phyloP scores from a whole-genome alignment of 768 basidiomycete species.

The Amanita thiersii region DNA sequence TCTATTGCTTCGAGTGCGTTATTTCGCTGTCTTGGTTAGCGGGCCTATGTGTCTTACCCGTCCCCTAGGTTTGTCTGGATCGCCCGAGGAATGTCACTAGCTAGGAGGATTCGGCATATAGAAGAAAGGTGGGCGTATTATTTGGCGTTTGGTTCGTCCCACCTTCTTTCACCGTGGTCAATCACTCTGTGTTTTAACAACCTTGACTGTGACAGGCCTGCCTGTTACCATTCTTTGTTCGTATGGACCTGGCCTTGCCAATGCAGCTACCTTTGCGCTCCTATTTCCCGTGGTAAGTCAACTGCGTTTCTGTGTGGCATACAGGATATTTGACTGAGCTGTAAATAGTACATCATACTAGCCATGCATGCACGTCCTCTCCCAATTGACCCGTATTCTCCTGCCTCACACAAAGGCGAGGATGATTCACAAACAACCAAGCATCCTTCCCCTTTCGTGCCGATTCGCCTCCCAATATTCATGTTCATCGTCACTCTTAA shows the following conservation, averaged over 20 bases:
- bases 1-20: conserved; percentile 84
- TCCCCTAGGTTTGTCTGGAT: conserved; percentile 63
- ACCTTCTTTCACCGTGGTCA: neutral
- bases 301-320: conserved; percentile 1
- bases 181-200: conserved; percentile 6
- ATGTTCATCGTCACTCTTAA: conserved; percentile 67
- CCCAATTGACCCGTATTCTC: conserved; percentile 71
- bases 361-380: conserved; percentile 71
- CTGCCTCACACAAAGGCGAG: conserved; percentile 23
- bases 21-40: too few relatives aligned
- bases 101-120: conserved; percentile 60
- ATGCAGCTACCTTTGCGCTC: conserved; percentile 77
- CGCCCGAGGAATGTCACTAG: conserved; percentile 61
- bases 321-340: conserved; percentile 7
- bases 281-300: conserved; percentile 66
- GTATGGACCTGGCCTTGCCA: conserved; percentile 67
- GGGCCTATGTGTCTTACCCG: too few relatives aligned
- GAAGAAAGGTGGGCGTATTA: conserved; percentile 91
- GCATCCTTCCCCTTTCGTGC: conserved; percentile 72
- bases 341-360: conserved; percentile 77
- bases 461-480: conserved; percentile 76
- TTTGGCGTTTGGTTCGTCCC: conserved; percentile 62
- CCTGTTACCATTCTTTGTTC: conserved; percentile 68
- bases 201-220: conserved; percentile 39
- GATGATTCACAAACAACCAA: conserved; percentile 33